phyloP scores from a whole-genome alignment of 169 alveolate genomes.

The Eimeria maxima region DNA sequence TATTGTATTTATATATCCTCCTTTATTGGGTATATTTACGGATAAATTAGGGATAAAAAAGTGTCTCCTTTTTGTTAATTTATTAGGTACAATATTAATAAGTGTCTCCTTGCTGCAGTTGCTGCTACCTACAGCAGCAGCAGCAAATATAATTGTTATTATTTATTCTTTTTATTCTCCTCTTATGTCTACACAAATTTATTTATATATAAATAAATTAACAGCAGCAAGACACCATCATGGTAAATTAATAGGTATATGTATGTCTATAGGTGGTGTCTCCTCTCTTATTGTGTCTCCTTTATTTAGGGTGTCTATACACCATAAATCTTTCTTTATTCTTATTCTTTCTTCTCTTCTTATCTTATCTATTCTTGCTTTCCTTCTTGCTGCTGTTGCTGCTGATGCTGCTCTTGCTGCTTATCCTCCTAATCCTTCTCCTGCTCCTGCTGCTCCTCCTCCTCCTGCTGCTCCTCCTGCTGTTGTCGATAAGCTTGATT shows the following conservation, averaged over 20 bases:
- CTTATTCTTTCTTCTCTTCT: conserved; percentile 17
- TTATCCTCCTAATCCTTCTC: too few species aligned
- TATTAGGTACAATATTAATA: conserved; percentile 20
- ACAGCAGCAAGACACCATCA: conserved; percentile 38
- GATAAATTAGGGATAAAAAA: neutral
- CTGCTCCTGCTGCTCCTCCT: too few species aligned
- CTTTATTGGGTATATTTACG: conserved; percentile 27
- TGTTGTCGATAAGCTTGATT: too few species aligned
- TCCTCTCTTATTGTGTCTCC: conserved; percentile 61
- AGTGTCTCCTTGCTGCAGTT: conserved; percentile 28
- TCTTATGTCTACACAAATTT: conserved; percentile 46
- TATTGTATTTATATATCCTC: conserved; percentile 32
- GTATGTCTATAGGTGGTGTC: conserved; percentile 58
- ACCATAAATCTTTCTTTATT: neutral
- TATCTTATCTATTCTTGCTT: neutral
- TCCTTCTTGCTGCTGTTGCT: neutral
- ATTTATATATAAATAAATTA: conserved; percentile 20
- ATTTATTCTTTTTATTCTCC: conserved; percentile 19
- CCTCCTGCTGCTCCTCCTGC: too few species aligned
- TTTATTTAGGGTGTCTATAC: conserved; percentile 43
- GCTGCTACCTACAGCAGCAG: neutral
- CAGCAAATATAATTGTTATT: neutral
- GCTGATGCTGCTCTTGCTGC: neutral
- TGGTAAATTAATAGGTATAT: conserved; percentile 63
- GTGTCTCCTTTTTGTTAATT: conserved; percentile 42